Conservation (phyloP, 345 rosid species). For the Boechera divaricarpa region DNA sequence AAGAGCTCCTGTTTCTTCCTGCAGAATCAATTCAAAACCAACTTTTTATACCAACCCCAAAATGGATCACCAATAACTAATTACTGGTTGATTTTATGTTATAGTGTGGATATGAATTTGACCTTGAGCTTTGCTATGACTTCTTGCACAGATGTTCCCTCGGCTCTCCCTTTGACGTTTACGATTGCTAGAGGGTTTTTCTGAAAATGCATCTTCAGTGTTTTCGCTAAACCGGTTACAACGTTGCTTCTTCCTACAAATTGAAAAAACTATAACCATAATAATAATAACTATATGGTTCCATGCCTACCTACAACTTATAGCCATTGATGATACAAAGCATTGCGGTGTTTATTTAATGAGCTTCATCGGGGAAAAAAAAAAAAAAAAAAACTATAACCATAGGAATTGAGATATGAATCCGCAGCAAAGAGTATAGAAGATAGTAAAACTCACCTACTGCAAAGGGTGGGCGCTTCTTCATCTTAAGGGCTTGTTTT, state of each 20-base stretch:
- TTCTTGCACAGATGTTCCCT: conserved; percentile 93
- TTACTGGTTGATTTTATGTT: conserved; percentile 2
- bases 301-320: not conserved
- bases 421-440: conserved; percentile 13
- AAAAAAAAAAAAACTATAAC: not conserved
- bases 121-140: conserved; percentile 85
- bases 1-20: conserved; percentile 89
- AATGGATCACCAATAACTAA: conserved; percentile 13
- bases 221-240: conserved; percentile 77
- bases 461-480: conserved; percentile 83
- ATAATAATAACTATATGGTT: not conserved
- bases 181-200: conserved; percentile 88
- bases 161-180: conserved; percentile 89
- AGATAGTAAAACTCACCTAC: conserved; percentile 58
- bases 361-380: not conserved
- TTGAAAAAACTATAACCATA: not conserved
- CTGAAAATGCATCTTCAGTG: conserved; percentile 71
- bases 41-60: not conserved
- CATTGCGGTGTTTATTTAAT: not conserved
- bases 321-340: not conserved
- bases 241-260: conserved; percentile 78
- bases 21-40: conserved; percentile 29
- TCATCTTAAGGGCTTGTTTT: conserved; percentile 88
- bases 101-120: conserved; percentile 20
- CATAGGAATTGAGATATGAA: conserved; percentile 1